A percentile compares a stretch with the other conserved stretches of the same genome.
Conservation (phyloP, 805 yeast genomes). For the Yamadazyma olivae region DNA sequence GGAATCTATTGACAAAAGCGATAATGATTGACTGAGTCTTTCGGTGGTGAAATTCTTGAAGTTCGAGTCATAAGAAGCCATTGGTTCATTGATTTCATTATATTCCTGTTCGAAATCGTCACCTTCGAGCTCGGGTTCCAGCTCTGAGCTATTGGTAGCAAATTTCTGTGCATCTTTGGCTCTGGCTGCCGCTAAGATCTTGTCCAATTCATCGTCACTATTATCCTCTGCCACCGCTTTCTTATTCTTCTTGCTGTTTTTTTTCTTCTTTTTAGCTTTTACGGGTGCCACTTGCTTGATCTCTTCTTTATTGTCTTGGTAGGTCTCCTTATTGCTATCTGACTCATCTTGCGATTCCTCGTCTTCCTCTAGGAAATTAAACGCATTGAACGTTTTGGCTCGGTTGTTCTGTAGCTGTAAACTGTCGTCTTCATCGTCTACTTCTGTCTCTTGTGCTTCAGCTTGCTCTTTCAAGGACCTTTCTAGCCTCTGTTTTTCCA, state of each 20-base stretch:
- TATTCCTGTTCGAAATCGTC: slow-evolving; percentile 22
- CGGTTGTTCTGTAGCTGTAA: slow-evolving; percentile 1
- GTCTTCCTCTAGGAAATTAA: slow-evolving; percentile 14
- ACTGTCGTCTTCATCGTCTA: slow-evolving; percentile 2
- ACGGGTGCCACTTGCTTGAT: neutral
- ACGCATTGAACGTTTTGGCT: slow-evolving; percentile 13
- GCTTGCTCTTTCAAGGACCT: no score
- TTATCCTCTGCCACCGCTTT: slow-evolving; percentile 17
- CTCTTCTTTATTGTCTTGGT: neutral
- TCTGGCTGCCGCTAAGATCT: slow-evolving; percentile 43
- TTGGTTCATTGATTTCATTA: slow-evolving; percentile 23
- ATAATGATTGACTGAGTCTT: slow-evolving; percentile 37
- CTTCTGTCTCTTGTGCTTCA: neutral
- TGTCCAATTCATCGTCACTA: slow-evolving; percentile 61
- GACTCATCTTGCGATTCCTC: slow-evolving; percentile 13
- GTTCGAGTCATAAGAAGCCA: slow-evolving; percentile 42
- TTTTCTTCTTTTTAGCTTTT: slow-evolving; percentile 13
- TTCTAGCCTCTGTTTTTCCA: slow-evolving; percentile 33
- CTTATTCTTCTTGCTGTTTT: slow-evolving; percentile 21
- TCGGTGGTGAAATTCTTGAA: slow-evolving; percentile 43
- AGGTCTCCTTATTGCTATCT: slow-evolving; percentile 7
- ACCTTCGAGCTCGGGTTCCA: neutral
- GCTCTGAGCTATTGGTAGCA: neutral
- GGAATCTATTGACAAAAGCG: slow-evolving; percentile 42
- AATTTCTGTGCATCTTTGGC: slow-evolving; percentile 18